phyloP scores from a whole-genome alignment of 148 eudicot species.

The Chenopodium formosanum region DNA sequence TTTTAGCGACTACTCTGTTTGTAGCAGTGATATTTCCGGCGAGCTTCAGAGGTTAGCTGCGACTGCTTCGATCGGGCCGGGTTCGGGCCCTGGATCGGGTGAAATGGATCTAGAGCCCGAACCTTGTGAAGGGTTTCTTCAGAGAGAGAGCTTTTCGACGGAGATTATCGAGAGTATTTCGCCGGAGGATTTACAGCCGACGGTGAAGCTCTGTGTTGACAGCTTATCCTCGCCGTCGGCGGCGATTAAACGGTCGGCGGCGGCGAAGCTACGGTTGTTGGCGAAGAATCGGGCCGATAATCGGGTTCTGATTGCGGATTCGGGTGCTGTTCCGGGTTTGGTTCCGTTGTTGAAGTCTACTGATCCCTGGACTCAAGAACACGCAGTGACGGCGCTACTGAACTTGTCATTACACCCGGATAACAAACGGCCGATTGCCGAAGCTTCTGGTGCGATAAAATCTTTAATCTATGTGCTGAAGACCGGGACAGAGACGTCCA shows the following conservation, averaged over 20 bases:
- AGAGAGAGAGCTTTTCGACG: slow-evolving; percentile 69
- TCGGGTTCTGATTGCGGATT: slow-evolving; percentile 70
- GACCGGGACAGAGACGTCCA: slow-evolving; percentile 75
- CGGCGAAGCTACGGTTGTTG: slow-evolving; percentile 64
- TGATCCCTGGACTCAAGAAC: slow-evolving; percentile 83
- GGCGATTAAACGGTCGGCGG: slow-evolving; percentile 67
- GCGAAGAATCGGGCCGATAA: slow-evolving; percentile 88
- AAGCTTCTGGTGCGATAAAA: slow-evolving; percentile 52
- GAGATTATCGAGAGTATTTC: slow-evolving; percentile 85
- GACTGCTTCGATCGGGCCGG: not conserved
- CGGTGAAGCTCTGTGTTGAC: slow-evolving; percentile 73
- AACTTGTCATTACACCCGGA: slow-evolving; percentile 60
- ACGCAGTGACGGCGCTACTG: slow-evolving; percentile 76
- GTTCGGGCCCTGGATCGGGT: slow-evolving; percentile 8
- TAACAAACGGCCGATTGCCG: slow-evolving; percentile 47
- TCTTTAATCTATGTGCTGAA: slow-evolving; percentile 68
- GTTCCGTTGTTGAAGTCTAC: slow-evolving; percentile 53
- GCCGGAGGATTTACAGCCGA: slow-evolving; percentile 83
- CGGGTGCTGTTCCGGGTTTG: slow-evolving; percentile 72
- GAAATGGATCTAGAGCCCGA: slow-evolving; percentile 32
- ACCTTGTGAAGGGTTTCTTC: slow-evolving; percentile 61
- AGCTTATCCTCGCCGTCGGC: slow-evolving; percentile 53
- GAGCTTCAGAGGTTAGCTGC: slow-evolving; percentile 71
- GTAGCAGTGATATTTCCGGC: slow-evolving; percentile 85
- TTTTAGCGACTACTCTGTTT: slow-evolving; percentile 63